Evolutionary conservation across 179 eudicot species (phyloP), one percentile per base, ranked within the genome.

Genomic region (Actinidia arguta): DNA sequence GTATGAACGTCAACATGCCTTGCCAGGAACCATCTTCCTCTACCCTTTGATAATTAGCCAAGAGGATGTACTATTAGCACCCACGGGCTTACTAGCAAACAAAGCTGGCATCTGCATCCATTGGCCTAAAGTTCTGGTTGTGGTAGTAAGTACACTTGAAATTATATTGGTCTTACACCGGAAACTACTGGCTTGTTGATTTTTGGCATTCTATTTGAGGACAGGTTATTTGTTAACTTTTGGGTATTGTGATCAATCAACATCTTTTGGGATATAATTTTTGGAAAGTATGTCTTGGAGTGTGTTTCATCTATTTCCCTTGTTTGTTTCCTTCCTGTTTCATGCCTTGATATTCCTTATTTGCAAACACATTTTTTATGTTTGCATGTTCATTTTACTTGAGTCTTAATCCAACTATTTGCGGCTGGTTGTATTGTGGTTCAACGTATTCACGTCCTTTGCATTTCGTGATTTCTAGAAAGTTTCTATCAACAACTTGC

Each of bases 381-480:
- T 20, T 75, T 75, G 17, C 20, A 56, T 56, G 72, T 36, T 67
- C 47, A 16, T 6, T 31, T 64, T 67, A 27, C 39, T 39, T n/a
- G 8, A 31, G 58, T 27, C 68, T 76, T 54, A 13, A 59, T 14
- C 25, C 54, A 59, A 76, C 31, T 36, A 56, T 42, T 42, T 58
- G 79, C 22, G 39, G 79, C 55, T 50, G 81, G 50, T 78, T 50
- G 20, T 22, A 17, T 25, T 51, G 63, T 51, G 36, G 73, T 50
- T 78, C 25, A 39, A 36, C 47, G 22, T 67, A 9, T 64, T 3
- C 48, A 3, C 20, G 74, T 22, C 31, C 59, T 24, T 63, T 27
- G 17, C 10, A 24, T 17, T 47, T 63, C 54, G 25, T 63, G 22
- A 20, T 48, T 50, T 64, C 73, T 27, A 7, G 59, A 46, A 31